Evolutionary conservation across 768 basidiomycete genomes (phyloP), one percentile per base, ranked within the genome.

Genomic region (Collybiopsis confluens): DNA sequence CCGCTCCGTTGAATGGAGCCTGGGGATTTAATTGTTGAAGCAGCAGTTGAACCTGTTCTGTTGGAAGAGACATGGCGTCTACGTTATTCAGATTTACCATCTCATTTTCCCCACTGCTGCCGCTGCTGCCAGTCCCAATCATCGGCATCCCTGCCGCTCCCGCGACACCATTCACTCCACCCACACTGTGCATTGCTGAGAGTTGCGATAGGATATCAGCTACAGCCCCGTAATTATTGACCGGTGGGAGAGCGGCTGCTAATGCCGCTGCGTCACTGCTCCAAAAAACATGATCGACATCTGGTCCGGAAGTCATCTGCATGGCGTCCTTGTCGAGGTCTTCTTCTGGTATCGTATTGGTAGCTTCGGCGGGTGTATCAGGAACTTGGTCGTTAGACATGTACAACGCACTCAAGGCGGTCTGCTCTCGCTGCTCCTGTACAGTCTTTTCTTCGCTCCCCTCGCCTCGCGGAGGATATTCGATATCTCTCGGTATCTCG

Each of bases 371-470:
- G 18, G 91, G 87, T 55, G 84, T 80, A 45, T 91, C 88, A 41
- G 91, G 91, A 60, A 92, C 86, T 58, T 87, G 86, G 43, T 77
- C 74, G 42, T 74, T 66, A 11, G 77, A 77, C 75, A 87, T 83
- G 66, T 93, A 93, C 30, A 88, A 65, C 40, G 90, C 89, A 23
- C 80, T 80, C 20, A 92, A 75, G 26, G 87, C 86, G 15, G 82
- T 85, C 66, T 85, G 80, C 65, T 93, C 91, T 50, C 91, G 82
- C 66, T 83, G 77, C 66, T 87, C 91, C 68, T 93, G 91, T 20
- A 73, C 72, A 35, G 58, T 61, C 66, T 82, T 87, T 68, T 93
- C 91, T 59, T 77, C 65, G 64, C 90, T 92, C 55, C 78, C 69
- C 52, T 77, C 73, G 36, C 91, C 91, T 55, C 88, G 82, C 61